Conservation (phyloP, 306 rosid genomes). For the Inga oerstediana region DNA sequence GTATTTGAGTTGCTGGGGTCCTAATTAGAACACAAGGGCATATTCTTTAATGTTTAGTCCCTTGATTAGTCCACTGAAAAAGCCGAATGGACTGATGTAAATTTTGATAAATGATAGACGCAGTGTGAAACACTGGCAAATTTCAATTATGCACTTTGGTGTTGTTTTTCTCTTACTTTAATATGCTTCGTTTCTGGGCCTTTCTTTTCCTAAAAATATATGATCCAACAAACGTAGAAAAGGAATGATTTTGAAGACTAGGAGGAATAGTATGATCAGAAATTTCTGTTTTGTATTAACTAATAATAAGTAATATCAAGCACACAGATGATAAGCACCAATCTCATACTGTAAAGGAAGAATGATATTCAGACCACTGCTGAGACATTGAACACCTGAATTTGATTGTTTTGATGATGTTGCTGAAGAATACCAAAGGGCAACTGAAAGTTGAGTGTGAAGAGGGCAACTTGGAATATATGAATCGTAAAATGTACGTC, state of each 20-base stretch:
- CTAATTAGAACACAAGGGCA: background rate
- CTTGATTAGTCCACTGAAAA: background rate
- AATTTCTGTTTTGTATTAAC: background rate
- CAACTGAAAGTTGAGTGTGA: background rate
- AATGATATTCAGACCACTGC: background rate
- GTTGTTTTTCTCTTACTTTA: background rate
- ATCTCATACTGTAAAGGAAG: background rate
- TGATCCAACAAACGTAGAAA: background rate
- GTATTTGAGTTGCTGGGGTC: slow-evolving; percentile 17
- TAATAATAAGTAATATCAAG: too few relatives aligned
- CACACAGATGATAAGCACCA: background rate
- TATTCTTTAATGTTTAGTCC: too few relatives aligned
- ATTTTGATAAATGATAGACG: background rate
- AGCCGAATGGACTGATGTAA: background rate
- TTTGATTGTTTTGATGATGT: background rate
- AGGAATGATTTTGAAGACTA: background rate
- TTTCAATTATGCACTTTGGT: background rate
- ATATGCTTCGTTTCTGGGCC: background rate
- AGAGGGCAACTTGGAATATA: background rate
- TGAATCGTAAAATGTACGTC: background rate
- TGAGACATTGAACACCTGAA: background rate
- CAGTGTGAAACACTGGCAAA: background rate
- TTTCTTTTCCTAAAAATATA: background rate
- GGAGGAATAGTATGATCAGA: background rate
- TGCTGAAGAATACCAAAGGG: background rate